phyloP scores from a whole-genome alignment of 208 protist species.

The Leptomonas seymouri region DNA sequence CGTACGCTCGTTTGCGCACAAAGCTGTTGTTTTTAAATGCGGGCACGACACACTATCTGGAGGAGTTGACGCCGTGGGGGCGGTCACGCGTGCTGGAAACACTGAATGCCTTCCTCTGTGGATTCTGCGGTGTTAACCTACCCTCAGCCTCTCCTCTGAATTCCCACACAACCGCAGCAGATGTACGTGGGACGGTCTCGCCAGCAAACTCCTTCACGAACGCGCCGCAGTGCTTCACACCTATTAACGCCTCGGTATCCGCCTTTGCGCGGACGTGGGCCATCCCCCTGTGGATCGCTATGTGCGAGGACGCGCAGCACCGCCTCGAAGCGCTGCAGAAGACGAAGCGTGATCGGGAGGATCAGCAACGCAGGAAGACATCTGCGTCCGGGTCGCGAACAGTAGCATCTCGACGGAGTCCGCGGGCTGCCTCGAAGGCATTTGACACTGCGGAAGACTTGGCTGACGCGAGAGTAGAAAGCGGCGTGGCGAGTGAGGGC shows the following conservation, averaged over 20 bases:
- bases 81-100: constrained; percentile 36
- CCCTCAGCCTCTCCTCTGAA: not conserved
- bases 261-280: constrained; percentile 61
- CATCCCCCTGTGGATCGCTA: constrained; percentile 60
- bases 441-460: not conserved
- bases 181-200: not conserved
- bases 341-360: constrained; percentile 1
- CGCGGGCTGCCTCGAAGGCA: not conserved
- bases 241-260: constrained; percentile 24
- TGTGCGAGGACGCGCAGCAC: constrained; percentile 45
- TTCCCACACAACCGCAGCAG: not conserved
- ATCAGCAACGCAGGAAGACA: not conserved
- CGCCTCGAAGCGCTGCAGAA: constrained; percentile 18
- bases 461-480: not conserved
- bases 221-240: constrained; percentile 14
- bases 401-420: not conserved
- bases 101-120: constrained; percentile 40
- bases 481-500: not conserved
- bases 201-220: not conserved
- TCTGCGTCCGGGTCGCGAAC: not conserved
- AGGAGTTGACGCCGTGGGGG: constrained; percentile 49
- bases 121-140: constrained; percentile 22
- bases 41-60: constrained; percentile 51
- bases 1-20: constrained; percentile 53
- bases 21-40: constrained; percentile 49